A percentile compares a stretch with the other conserved stretches of the same genome.
phyloP scores from a whole-genome alignment of 164 flowering plant species.

The Dillenia turbinata region DNA sequence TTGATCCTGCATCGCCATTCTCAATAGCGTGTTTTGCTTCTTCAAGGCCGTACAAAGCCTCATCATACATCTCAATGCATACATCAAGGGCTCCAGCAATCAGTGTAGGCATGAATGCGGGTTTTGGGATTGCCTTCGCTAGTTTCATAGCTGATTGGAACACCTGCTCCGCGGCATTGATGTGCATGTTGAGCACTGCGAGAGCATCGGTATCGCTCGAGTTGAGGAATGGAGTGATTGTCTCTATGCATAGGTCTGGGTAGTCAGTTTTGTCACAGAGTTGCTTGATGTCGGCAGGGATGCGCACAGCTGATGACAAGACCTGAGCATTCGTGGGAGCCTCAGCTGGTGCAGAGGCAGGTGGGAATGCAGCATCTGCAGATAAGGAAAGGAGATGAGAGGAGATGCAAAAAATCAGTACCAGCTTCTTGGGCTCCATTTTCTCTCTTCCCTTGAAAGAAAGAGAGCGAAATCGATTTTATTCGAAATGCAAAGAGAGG shows the following conservation, averaged over 20 bases:
- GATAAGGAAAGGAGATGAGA: constrained; percentile 9
- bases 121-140: not conserved
- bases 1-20: constrained; percentile 6
- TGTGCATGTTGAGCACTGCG: constrained; percentile 9
- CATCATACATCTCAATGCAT: constrained; percentile 20
- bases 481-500: not conserved
- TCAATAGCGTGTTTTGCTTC: constrained; percentile 8
- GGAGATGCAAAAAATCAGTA: constrained; percentile 6
- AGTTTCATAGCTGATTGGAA: constrained; percentile 1
- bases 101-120: not conserved
- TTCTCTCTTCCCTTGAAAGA: constrained; percentile 2
- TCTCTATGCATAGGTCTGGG: constrained; percentile 20
- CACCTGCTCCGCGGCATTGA: constrained; percentile 9
- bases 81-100: not conserved
- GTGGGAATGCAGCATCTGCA: constrained; percentile 7
- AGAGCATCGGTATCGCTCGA: constrained; percentile 4
- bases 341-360: not conserved
- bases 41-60: constrained; percentile 13
- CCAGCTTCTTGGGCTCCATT: constrained; percentile 5
- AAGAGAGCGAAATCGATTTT: not conserved
- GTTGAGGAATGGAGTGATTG: constrained; percentile 16
- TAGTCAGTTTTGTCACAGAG: constrained; percentile 24
- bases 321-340: too few relatives aligned
- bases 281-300: constrained; percentile 1
- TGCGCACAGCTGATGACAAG: too few relatives aligned